Evolutionary conservation across 2,329 filamentous ascomycete species (phyloP), one percentile per base, ranked within the genome.

Genomic region (Chaetomium strumarium): DNA sequence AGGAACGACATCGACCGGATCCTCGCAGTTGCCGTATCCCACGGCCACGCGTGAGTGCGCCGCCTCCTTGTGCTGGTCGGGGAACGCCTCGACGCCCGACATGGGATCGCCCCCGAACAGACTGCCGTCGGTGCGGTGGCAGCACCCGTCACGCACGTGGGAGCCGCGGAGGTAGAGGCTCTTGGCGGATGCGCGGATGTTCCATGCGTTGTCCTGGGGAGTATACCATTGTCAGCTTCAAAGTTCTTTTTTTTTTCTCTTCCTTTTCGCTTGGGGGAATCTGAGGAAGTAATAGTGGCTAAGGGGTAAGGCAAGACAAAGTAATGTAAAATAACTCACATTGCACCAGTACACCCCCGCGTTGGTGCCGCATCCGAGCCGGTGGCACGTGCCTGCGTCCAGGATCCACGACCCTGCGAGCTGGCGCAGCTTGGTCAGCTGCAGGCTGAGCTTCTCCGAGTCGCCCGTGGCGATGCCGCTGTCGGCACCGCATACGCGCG

Each of bases 261-360:
- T n/a, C n/a, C n/a, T n/a, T n/a, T n/a, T n/a, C n/a, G n/a, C n/a
- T n/a, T n/a, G n/a, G n/a, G n/a, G n/a, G n/a, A n/a, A n/a, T n/a
- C n/a, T n/a, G n/a, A n/a, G n/a, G n/a, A n/a, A n/a, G n/a, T n/a
- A n/a, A n/a, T n/a, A n/a, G n/a, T n/a, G n/a, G n/a, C n/a, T n/a
- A n/a, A n/a, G n/a, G n/a, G n/a, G n/a, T n/a, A n/a, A n/a, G n/a
- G n/a, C n/a, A n/a, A n/a, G n/a, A n/a, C n/a, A n/a, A n/a, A n/a
- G n/a, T n/a, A 20, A 20, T 6, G 8, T 10, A 6, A 14, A 7
- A 16, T 2, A 17, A 44, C 50, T 52, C 33, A 52, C 50, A 39
- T 52, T 52, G 39, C 50, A 52, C 50, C 50, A 52, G 20, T 47
- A 52, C 10, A 52, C n/a, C 2, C 44, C 50, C 5, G 44, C 17